Base-by-base conservation (phyloP, 1,139 yeast genomes). In the Wickerhamomyces sp. region DNA sequence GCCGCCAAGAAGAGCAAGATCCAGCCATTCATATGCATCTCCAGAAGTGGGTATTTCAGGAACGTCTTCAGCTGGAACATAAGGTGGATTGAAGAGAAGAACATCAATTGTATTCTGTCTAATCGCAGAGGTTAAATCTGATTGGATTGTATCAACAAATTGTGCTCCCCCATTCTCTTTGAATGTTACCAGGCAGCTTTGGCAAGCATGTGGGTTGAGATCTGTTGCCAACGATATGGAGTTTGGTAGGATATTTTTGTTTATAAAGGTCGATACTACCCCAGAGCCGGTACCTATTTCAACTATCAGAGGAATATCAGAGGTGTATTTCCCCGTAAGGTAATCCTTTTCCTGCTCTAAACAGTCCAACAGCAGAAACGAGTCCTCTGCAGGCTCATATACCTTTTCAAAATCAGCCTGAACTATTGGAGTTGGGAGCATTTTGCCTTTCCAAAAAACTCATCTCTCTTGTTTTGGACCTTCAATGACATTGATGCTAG, bases 241-340 rank as follows among this genome's bases (percentile, higher is more conserved):
- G 8, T 65, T 48, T 1, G 73, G 79, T 3, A 80, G 52, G 6
- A 86, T 69, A 52, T 77, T 61, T 43, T 73, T 68, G 52, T 77
- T 77, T 11, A 89, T 56, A 60, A 93, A 93, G 0, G 96, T 75
- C 0, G 94, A 75, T 1, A 91, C 86, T 6, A 93, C 75, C 0
- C 98, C 99, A 1, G 96, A 81, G 0, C 99, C 99, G 4, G 91
- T 76, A 0, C 99, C 99, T 10, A 93, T 73, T 59, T 93, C 99
- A n/a, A 84, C 73, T 1, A 86, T 82, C 1, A 88, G 41, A 0
- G 95, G 85, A 0, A 61, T 43, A 23, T 45, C 46, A 23, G 53
- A 32, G 2, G 47, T 29, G 48, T 72, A 76, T 37, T 62, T 60
- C 13, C 57, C 47, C 15, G 54, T 49, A 34, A 83, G 57, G 46